Base-by-base conservation (phyloP, 257 asterid genomes). In the Verbena officinalis region DNA sequence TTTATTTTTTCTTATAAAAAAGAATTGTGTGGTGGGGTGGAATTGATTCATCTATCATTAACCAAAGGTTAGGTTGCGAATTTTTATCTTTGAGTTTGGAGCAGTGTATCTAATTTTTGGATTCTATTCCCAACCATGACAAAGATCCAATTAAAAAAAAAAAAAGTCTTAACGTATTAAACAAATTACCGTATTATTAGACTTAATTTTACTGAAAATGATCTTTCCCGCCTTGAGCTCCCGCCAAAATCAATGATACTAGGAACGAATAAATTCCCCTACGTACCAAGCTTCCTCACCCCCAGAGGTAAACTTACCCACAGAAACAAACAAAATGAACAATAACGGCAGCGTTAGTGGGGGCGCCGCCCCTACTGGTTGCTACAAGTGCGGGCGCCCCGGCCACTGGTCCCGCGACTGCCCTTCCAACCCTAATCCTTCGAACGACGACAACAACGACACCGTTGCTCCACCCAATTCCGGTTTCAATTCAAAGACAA, bases 361-460 rank as follows among this genome's bases (percentile, higher is more conserved):
- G 2, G 74, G 75, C 64, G 81, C 85, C 21, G 96, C 76, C 43
- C 94, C 98, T 3, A 93, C 97, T 0, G 97, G 98, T 9, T 93
- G 98, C 80, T 93, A 85, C 88, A 93, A 90, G 80, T 93, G 98
- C 72, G 95, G 95, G 43, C 87, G 97, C 5, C 97, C 98, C 2
- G 96, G 98, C 19, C 98, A 93, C 72, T 93, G 98, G 98, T 86
- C 98, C 15, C 90, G 97, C 12, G 98, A 93, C 75, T 93, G 98
- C 56, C 95, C 96, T 2, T 78, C 86, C 16, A 58, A 78, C 17
- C 77, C 92, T 36, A 68, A 53, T 44, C 20, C 83, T 52, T 27
- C 61, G 23, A 40, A 54, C 14, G 21, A 27, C 53, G 13, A 31
- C 22, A 61, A 57, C 36, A 54, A 77, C 64, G 44, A 43, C 52